Conservation (phyloP, 305 asterid genomes). For the Galium porrigens region DNA sequence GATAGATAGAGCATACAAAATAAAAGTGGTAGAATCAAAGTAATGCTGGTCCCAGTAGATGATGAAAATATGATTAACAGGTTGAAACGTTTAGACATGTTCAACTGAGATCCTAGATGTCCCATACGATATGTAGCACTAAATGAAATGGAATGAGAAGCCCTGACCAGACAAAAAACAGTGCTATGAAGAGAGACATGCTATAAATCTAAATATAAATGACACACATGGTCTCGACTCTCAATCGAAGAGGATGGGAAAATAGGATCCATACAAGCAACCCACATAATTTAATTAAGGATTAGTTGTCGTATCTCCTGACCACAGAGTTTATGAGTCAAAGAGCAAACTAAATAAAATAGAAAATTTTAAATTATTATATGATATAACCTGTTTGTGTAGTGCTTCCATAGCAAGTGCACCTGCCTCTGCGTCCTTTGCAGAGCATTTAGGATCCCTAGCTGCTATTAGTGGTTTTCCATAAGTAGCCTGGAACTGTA, state of each 20-base stretch:
- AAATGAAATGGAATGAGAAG: too few species aligned
- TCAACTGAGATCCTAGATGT: neutral
- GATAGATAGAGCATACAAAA: too few species aligned
- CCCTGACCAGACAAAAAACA: too few species aligned
- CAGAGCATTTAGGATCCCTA: constrained; percentile 90
- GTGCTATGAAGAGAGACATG: too few species aligned
- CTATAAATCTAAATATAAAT: too few species aligned
- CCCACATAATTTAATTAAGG: neutral
- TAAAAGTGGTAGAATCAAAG: too few species aligned
- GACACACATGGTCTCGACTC: neutral
- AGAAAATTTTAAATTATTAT: constrained; percentile 7
- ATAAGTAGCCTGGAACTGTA: constrained; percentile 86
- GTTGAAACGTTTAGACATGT: neutral
- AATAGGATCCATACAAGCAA: neutral
- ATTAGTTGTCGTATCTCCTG: neutral
- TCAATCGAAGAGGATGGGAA: neutral
- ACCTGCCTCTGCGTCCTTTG: constrained; percentile 96
- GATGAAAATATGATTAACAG: too few species aligned
- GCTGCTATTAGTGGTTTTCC: constrained; percentile 92
- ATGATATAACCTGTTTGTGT: constrained; percentile 73
- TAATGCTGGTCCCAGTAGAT: too few species aligned
- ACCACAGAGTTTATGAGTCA: neutral
- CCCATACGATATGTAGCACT: neutral
- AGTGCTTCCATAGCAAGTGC: constrained; percentile 96
- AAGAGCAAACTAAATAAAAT: constrained; percentile 1